Conservation (phyloP, 352 stramenopile genomes). For the Detonula confervacea region DNA sequence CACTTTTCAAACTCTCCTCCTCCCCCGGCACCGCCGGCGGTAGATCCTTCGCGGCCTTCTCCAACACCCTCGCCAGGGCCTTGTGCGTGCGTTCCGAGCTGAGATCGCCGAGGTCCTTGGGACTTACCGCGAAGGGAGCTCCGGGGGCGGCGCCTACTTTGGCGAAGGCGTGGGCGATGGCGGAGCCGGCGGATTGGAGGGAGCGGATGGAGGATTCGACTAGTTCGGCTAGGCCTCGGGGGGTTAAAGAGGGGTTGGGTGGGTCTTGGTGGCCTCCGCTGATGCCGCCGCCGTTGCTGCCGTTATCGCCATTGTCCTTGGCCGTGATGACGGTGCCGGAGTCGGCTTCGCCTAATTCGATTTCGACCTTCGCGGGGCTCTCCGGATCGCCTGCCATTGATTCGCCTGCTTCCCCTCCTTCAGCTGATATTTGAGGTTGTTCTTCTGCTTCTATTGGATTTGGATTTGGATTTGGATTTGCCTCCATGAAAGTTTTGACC, state of each 20-base stretch:
- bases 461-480: neutral
- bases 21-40: constrained; percentile 18
- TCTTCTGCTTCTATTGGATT: neutral
- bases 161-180: constrained; percentile 35
- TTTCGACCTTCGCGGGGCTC: no score
- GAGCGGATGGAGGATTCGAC: constrained; percentile 53
- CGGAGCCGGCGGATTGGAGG: constrained; percentile 35
- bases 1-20: constrained; percentile 48
- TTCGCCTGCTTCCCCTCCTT: neutral
- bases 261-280: neutral
- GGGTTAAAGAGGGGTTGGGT: constrained; percentile 31
- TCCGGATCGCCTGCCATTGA: neutral
- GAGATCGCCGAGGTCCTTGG: constrained; percentile 64
- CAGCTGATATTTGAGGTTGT: no score
- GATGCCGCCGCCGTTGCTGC: neutral
- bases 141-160: constrained; percentile 27
- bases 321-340: no score
- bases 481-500: constrained; percentile 35
- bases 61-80: constrained; percentile 59
- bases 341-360: constrained; percentile 16
- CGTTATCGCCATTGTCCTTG: no score
- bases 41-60: constrained; percentile 55
- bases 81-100: constrained; percentile 62
- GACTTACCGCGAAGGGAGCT: constrained; percentile 29
- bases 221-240: constrained; percentile 52